Base-by-base conservation (phyloP, 2,329 filamentous ascomycete genomes). In the Aspergillus sp. region DNA sequence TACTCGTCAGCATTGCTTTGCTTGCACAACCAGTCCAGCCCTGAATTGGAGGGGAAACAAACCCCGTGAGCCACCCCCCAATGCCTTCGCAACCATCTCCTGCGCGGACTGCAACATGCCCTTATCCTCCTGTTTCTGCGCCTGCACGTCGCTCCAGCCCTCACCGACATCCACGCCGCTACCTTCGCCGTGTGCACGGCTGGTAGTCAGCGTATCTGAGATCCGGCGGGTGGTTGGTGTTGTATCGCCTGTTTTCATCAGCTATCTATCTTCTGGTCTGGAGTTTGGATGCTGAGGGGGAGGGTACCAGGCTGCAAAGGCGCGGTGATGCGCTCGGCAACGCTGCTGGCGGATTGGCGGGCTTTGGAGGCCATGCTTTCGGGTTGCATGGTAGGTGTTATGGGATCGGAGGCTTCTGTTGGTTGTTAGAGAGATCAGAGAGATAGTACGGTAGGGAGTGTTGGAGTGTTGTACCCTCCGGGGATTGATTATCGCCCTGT, bases 81-180 rank as follows among this genome's bases (percentile, higher is more conserved):
- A 42, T 9, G 60, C 60, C 50, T 58, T 60, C 2, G 59, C 54
- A n/a, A 60, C 60, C 6, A 49, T 49, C 43, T 62, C 58, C 43
- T 57, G 52, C 41, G 53, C 51, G n/a, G 48, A 46, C 41, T 52
- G 47, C 39, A 59, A 15, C 19, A 57, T 32, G 10, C 49, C 42
- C 35, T 54, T 54, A 7, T 43, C 32, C 37, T 27, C 42, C 41
- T 53, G 46, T 4, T 47, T 33, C 6, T 43, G 25, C 19, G 49
- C 48, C n/a, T 41, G 41, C 1, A 46, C 38, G n/a, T 51, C 13
- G 52, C 55, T 19, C 45, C 44, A 27, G 43, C 32, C 13, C 39
- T 42, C 43, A 45, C 57, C 3, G 54, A 59, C 5, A 55, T 4
- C 7, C 53, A 56, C 44, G 50, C 52, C 17, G 53, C 37, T 1